Base-by-base conservation (phyloP, 192 early-diverging fungal species). In the Podila verticillata region DNA sequence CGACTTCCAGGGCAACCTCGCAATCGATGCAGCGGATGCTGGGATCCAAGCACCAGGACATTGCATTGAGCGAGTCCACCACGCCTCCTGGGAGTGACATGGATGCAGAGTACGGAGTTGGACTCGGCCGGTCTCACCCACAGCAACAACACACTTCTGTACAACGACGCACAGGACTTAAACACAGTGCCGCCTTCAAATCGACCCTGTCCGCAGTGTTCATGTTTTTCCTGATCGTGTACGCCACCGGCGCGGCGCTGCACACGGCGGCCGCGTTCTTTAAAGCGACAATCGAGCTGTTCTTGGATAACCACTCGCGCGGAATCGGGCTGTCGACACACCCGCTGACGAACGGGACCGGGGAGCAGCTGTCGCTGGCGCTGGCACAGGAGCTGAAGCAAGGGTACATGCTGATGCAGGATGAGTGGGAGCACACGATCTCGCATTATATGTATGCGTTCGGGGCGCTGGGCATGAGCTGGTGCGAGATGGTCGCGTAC, bases 361-460 rank as follows among this genome's bases (percentile, higher is more conserved):
- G 67, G 29, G 77, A 70, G 1, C 57, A 58, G 22, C 47, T 80
- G 2, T 68, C 77, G 0, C 7, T 72, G 29, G 70, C 28, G 1
- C 22, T 80, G 65, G 77, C 77, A 0, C 5, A 31, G 47, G 57
- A 80, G 51, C 17, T 80, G 17, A 80, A 72, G 30, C 61, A 84
- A 15, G 85, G 85, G 12, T 88, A 88, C n/a, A 44, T 81, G 34
- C 62, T 86, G 30, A 88, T 88, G 65, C 75, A 83, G 35, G 81
- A 86, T 57, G 65, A 73, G n/a, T 88, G 83, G 84, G 87, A 88
- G 36, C 87, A 88, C 48, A 74, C 61, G 7, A 70, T 86, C 57
- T 85, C 83, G 2, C 87, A 88, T 70, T 88, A 88, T 30, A 82
- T 88, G 81, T 88, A 88, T 69, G 87, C 87, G 5, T 71, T 82